These are phyloP conservation scores for Cordia subcordata DNA, from an alignment of 257 asterid genomes.

Conservation along the genomic window DNA sequence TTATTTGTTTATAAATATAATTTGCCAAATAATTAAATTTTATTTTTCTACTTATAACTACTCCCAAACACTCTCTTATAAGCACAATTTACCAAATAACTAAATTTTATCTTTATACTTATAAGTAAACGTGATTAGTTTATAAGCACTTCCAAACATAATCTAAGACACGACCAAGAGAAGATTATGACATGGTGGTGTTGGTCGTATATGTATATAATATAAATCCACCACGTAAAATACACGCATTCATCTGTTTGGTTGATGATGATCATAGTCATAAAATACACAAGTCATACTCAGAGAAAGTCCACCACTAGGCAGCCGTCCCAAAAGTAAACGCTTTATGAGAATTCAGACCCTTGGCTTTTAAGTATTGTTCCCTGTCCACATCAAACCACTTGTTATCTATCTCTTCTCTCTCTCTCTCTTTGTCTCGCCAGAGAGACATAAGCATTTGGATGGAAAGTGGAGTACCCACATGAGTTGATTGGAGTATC, in stretches of 20 bases:
- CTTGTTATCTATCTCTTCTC: slow-evolving; percentile 22
- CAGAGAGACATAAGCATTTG: slow-evolving; percentile 37
- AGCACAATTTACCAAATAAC: too few relatives aligned
- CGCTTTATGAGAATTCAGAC: slow-evolving; percentile 62
- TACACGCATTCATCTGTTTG: slow-evolving; percentile 32
- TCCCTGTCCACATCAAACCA: slow-evolving; percentile 82
- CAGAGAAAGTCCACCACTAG: slow-evolving; percentile 57
- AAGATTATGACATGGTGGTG: slow-evolving; percentile 3
- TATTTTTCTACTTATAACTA: too few relatives aligned
- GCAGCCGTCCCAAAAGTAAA: slow-evolving; percentile 89
- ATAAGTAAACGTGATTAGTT: too few relatives aligned
- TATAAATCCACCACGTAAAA: slow-evolving; percentile 30
- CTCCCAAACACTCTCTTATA: too few relatives aligned
- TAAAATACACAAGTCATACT: slow-evolving; percentile 11
- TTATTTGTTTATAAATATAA: too few relatives aligned
- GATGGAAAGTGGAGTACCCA: slow-evolving; percentile 34
- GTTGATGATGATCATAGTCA: slow-evolving; percentile 16
- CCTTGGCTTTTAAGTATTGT: slow-evolving; percentile 56
- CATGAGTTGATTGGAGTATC: slow-evolving; percentile 46
- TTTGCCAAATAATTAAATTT: too few relatives aligned
- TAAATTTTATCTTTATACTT: too few relatives aligned
- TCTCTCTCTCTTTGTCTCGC: slow-evolving; percentile 4
- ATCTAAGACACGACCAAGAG: slow-evolving; percentile 5
- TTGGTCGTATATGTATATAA: slow-evolving; percentile 3
- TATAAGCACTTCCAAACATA: too few relatives aligned